Conservation (phyloP, 257 asterid species). For the Solanum piurae region DNA sequence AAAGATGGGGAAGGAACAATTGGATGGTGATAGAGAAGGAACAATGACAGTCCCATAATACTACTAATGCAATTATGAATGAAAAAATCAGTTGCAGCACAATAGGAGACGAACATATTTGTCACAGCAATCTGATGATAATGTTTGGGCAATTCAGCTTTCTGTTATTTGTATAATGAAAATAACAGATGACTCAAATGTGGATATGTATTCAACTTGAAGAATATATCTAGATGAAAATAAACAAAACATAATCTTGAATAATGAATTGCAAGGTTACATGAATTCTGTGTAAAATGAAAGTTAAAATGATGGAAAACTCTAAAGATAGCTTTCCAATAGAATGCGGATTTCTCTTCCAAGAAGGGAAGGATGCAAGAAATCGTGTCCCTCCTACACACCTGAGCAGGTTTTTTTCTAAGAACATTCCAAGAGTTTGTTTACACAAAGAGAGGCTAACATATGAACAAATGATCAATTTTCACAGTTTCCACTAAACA, state of each 20-base stretch:
- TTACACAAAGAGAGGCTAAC: neutral
- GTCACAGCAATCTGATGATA: neutral
- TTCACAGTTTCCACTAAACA: neutral
- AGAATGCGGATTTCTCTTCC: neutral
- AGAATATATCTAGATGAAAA: neutral
- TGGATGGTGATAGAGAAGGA: neutral
- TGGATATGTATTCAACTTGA: neutral
- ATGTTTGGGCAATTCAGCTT: neutral
- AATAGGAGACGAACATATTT: neutral
- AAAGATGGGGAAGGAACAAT: neutral
- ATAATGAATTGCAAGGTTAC: neutral
- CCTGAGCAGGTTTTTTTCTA: neutral
- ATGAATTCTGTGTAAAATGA: neutral
- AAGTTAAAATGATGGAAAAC: neutral
- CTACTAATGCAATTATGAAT: neutral
- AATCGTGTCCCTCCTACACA: neutral
- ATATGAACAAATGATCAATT: neutral
- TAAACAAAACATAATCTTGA: neutral
- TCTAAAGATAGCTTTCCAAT: neutral
- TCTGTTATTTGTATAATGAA: neutral
- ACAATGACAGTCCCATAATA: neutral
- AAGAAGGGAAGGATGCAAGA: neutral
- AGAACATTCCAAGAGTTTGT: neutral
- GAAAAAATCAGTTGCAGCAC: neutral
- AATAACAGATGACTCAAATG: neutral